Evolutionary conservation across 805 yeast genomes (phyloP).

Genomic region (Hanseniaspora thailandica): DNA sequence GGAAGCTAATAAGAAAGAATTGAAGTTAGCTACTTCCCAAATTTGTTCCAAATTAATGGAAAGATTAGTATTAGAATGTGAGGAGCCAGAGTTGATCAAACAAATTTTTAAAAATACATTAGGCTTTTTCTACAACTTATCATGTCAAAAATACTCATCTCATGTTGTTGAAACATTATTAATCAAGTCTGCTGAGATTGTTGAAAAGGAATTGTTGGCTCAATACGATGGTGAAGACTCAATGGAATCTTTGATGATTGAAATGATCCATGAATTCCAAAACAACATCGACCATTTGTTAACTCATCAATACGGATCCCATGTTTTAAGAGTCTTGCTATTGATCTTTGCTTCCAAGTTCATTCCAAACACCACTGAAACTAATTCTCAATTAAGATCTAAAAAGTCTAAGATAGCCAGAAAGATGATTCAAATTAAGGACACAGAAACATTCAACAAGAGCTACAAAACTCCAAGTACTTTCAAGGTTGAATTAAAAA

Average conservation of each 20-base stretch:
- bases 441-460: slow-evolving; percentile 56
- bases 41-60: slow-evolving; percentile 90
- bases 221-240: slow-evolving; percentile 35
- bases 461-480: slow-evolving; percentile 59
- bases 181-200: slow-evolving; percentile 58
- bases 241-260: slow-evolving; percentile 54
- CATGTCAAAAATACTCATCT: slow-evolving; percentile 82
- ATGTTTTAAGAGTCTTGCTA: slow-evolving; percentile 62
- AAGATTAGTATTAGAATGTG: slow-evolving; percentile 59
- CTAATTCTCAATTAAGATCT: slow-evolving; percentile 65
- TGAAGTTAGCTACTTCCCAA: slow-evolving; percentile 85
- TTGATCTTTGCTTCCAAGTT: slow-evolving; percentile 66
- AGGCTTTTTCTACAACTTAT: slow-evolving; percentile 63
- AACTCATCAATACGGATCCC: slow-evolving; percentile 75
- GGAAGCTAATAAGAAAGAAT: slow-evolving; percentile 79
- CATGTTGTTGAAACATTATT: slow-evolving; percentile 84
- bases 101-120: slow-evolving; percentile 52
- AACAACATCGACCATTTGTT: slow-evolving; percentile 51
- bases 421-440: slow-evolving; percentile 81
- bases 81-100: slow-evolving; percentile 48
- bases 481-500: slow-evolving; percentile 49
- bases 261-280: slow-evolving; percentile 54
- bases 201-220: slow-evolving; percentile 57
- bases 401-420: slow-evolving; percentile 80
- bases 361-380: slow-evolving; percentile 57